Evolutionary conservation across 768 basidiomycete species (phyloP).

Genomic region (Serendipita vermifera): DNA sequence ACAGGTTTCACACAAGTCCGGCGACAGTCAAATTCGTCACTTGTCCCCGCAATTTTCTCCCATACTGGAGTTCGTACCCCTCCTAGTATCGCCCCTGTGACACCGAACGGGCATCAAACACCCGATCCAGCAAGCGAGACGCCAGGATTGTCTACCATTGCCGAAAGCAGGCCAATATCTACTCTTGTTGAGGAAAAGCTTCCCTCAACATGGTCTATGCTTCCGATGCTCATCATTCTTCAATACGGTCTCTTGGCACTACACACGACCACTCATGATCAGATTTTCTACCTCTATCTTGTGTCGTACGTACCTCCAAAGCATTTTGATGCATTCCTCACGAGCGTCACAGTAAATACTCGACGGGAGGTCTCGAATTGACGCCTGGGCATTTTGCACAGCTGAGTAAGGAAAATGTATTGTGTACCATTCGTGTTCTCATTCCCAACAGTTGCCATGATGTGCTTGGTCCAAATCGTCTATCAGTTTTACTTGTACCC

Average conservation of each 20-base stretch:
- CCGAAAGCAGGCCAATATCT: slow-evolving; percentile 11
- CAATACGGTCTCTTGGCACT: slow-evolving; percentile 86
- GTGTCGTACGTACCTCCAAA: slow-evolving; percentile 53
- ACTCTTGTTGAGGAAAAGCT: slow-evolving; percentile 36
- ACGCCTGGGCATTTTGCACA: slow-evolving; percentile 87
- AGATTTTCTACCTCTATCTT: slow-evolving; percentile 82
- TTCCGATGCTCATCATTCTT: slow-evolving; percentile 74
- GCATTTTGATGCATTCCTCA: background rate
- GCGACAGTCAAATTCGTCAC: slow-evolving; percentile 27
- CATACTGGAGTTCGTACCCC: slow-evolving; percentile 75
- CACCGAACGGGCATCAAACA: slow-evolving; percentile 39
- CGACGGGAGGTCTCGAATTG: slow-evolving; percentile 79
- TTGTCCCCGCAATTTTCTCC: slow-evolving; percentile 65
- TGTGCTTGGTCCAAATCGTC: slow-evolving; percentile 88
- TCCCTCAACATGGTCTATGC: slow-evolving; percentile 53
- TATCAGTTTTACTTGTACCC: slow-evolving; percentile 89
- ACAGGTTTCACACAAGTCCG: background rate
- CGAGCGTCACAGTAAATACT: slow-evolving; percentile 45
- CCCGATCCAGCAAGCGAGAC: slow-evolving; percentile 28
- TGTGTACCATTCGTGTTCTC: background rate
- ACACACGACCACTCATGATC: slow-evolving; percentile 82
- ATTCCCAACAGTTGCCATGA: slow-evolving; percentile 52
- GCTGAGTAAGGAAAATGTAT: slow-evolving; percentile 43
- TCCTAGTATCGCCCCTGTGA: slow-evolving; percentile 38
- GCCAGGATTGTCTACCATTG: slow-evolving; percentile 21